Percentiles rank a stretch among this genome's conserved stretches.
phyloP scores from a whole-genome alignment of 345 rosid genomes.

The Cochlearia excelsa region DNA sequence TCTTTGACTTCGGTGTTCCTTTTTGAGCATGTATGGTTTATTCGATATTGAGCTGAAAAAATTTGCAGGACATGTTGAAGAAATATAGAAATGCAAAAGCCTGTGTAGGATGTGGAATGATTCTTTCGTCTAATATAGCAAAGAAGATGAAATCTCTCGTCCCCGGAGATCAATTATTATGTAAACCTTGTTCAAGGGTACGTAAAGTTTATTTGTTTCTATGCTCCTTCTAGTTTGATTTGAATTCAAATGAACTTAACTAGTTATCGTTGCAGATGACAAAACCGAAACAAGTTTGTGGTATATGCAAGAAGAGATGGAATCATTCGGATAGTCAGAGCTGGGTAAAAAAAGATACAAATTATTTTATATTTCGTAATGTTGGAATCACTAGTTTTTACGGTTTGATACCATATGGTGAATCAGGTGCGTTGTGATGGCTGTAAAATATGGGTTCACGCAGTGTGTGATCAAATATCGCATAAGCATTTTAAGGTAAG shows the following conservation, averaged over 20 bases:
- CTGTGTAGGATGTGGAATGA: constrained; percentile 71
- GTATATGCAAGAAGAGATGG: constrained; percentile 81
- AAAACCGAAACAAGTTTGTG: constrained; percentile 77
- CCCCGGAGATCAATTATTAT: constrained; percentile 55
- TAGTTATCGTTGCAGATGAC: constrained; percentile 51
- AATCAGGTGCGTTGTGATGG: constrained; percentile 85
- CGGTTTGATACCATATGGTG: constrained; percentile 8
- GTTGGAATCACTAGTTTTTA: no score
- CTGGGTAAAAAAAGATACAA: constrained; percentile 56
- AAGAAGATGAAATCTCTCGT: constrained; percentile 47
- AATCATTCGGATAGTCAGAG: constrained; percentile 73
- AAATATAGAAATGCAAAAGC: constrained; percentile 38
- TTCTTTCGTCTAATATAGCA: constrained; percentile 48
- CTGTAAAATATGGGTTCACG: constrained; percentile 95
- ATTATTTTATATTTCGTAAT: constrained; percentile 3
- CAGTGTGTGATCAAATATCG: constrained; percentile 74
- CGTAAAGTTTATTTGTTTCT: constrained; percentile 24
- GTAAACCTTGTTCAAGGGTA: constrained; percentile 84
- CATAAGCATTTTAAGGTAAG: constrained; percentile 60
- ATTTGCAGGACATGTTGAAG: constrained; percentile 45
- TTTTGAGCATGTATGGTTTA: background rate
- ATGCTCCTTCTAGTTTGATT: constrained; percentile 14
- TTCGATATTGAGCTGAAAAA: background rate
- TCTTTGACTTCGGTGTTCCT: background rate
- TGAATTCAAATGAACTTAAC: constrained; percentile 11